Conservation (phyloP, 179 eudicot species). For the Silene noctiflora region DNA sequence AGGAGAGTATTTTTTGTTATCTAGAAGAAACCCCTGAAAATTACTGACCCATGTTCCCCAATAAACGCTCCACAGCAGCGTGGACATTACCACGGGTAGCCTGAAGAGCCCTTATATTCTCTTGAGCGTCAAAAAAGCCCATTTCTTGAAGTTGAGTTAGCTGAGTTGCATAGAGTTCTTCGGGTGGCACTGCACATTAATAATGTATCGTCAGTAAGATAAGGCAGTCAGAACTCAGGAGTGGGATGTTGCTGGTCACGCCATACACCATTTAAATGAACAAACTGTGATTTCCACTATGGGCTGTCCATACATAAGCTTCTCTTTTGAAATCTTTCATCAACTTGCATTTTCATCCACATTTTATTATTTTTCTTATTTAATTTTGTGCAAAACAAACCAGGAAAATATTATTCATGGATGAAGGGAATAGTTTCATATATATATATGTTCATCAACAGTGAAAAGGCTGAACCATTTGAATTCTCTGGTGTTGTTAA, state of each 20-base stretch:
- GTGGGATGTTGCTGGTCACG: neutral
- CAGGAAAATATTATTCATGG: neutral
- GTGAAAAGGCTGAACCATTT: slow-evolving; percentile 34
- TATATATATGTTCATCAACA: neutral
- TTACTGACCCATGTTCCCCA: slow-evolving; percentile 72
- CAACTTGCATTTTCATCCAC: no score
- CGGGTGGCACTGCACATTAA: slow-evolving; percentile 69
- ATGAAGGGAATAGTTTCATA: neutral
- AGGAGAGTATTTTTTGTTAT: slow-evolving; percentile 22
- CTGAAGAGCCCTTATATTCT: slow-evolving; percentile 79
- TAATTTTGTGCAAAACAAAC: neutral
- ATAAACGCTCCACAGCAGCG: slow-evolving; percentile 92
- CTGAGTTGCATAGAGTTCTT: slow-evolving; percentile 90
- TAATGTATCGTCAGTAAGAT: slow-evolving; percentile 78
- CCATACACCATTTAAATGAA: neutral
- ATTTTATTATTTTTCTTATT: no score
- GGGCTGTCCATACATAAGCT: neutral
- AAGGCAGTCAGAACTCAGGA: slow-evolving; percentile 35
- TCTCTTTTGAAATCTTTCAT: no score
- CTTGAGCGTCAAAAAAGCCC: slow-evolving; percentile 88
- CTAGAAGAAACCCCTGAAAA: neutral
- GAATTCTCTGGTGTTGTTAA: slow-evolving; percentile 49
- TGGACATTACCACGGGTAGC: slow-evolving; percentile 93
- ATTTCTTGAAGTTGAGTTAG: slow-evolving; percentile 92
- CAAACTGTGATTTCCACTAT: neutral